Evolutionary conservation across 2,329 filamentous ascomycete species (phyloP).

Genomic region (Aspergillus ruber): DNA sequence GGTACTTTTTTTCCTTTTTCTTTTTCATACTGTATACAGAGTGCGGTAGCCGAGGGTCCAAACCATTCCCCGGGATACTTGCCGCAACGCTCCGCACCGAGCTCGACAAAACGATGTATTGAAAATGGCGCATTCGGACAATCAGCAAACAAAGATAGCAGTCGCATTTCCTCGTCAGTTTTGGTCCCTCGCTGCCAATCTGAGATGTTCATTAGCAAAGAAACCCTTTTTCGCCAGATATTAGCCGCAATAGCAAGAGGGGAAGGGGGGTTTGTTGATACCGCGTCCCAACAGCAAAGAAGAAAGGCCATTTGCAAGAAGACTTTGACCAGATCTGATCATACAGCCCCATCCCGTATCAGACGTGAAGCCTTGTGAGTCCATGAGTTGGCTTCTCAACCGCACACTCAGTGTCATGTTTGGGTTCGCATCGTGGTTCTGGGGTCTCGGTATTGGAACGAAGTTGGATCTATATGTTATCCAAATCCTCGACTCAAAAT

Average conservation of each 20-base stretch:
- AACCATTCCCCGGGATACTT: slow-evolving; percentile 99
- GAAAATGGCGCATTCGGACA: slow-evolving; percentile 82
- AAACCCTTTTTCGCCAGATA: neutral
- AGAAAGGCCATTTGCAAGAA: slow-evolving; percentile 78
- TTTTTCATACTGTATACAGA: slow-evolving; percentile 75
- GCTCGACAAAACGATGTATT: slow-evolving; percentile 86
- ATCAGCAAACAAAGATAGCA: slow-evolving; percentile 82
- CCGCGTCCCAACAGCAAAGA: slow-evolving; percentile 71
- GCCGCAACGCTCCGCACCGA: slow-evolving; percentile 79
- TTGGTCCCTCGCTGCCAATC: slow-evolving; percentile 68
- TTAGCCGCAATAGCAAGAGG: neutral
- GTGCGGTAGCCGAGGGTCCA: slow-evolving; percentile 89
- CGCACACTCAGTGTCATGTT: slow-evolving; percentile 78
- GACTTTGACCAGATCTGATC: slow-evolving; percentile 91
- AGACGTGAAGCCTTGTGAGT: slow-evolving; percentile 77
- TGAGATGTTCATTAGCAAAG: slow-evolving; percentile 24
- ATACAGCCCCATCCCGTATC: slow-evolving; percentile 98
- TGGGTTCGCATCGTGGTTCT: slow-evolving; percentile 63
- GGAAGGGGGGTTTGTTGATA: slow-evolving; percentile 35
- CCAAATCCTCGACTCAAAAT: slow-evolving; percentile 91
- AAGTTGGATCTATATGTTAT: slow-evolving; percentile 94
- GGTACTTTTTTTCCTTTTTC: slow-evolving; percentile 5
- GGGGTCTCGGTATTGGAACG: slow-evolving; percentile 69
- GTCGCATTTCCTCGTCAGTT: slow-evolving; percentile 56
- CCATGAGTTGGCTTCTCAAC: slow-evolving; percentile 70